phyloP scores from a whole-genome alignment of 805 yeast genomes.

The Kazachstania martiniae region DNA sequence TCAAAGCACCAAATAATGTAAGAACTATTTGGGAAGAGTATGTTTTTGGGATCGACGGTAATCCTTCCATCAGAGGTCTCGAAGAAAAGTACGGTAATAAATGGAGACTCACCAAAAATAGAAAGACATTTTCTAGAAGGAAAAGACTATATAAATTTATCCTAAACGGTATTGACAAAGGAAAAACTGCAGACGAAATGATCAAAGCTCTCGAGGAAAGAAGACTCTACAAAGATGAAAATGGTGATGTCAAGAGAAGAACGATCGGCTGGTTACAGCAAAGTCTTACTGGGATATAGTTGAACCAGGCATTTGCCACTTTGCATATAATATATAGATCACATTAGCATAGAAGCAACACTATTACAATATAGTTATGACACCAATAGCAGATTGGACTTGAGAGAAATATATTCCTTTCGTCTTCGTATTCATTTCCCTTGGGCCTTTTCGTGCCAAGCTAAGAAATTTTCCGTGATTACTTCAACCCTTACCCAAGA shows the following conservation, averaged over 20 bases:
- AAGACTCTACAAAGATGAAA: conserved; percentile 23
- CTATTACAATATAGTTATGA: too few relatives aligned
- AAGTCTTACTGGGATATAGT: conserved; percentile 25
- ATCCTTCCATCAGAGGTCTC: conserved; percentile 32
- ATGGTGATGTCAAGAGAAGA: conserved; percentile 25
- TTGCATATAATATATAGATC: too few relatives aligned
- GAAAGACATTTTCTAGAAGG: conserved; percentile 28
- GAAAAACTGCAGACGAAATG: conserved; percentile 28
- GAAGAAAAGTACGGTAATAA: conserved; percentile 32
- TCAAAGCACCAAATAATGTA: conserved; percentile 28
- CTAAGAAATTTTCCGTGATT: too few relatives aligned
- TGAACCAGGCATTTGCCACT: too few relatives aligned
- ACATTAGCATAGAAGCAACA: too few relatives aligned
- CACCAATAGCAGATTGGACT: too few relatives aligned
- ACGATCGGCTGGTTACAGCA: conserved; percentile 31
- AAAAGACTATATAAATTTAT: conserved; percentile 29
- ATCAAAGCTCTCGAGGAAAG: conserved; percentile 22
- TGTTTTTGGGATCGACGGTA: conserved; percentile 31
- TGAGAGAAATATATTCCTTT: too few relatives aligned
- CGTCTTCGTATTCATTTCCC: too few relatives aligned
- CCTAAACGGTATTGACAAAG: conserved; percentile 24
- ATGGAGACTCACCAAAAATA: conserved; percentile 31
- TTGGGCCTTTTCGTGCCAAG: too few relatives aligned
- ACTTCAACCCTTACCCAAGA: too few relatives aligned
- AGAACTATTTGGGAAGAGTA: conserved; percentile 32